Base-by-base conservation (phyloP, 192 early-diverging fungal genomes). In the Chytriomyces sp. region DNA sequence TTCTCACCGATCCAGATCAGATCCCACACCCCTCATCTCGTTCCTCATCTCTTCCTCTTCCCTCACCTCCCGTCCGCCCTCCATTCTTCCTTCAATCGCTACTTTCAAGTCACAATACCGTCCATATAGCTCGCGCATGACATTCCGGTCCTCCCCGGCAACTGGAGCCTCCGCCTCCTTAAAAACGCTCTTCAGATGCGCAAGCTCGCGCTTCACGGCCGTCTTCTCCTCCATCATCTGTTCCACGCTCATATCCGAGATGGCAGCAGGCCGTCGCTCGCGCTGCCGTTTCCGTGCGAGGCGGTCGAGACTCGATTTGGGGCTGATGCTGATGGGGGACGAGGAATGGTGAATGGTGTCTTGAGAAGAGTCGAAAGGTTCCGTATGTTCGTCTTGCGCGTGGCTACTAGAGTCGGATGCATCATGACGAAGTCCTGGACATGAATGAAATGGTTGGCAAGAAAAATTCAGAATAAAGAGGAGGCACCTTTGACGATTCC, bases 51-150 rank as follows among this genome's bases (percentile, higher is more conserved):
- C n/a, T n/a, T n/a, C n/a, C n/a, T n/a, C n/a, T n/a, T n/a, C n/a
- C n/a, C n/a, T n/a, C n/a, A n/a, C n/a, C n/a, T n/a, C n/a, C n/a
- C n/a, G n/a, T n/a, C n/a, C n/a, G n/a, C n/a, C 14, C 8, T 70
- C 56, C 68, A 37, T 41, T 22, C 55, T 19, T 39, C 31, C 17
- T 40, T 70, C 68, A 44, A 70, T 40, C 10, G 28, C 7, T 6
- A n/a, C 26, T 75, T 78, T 78, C 25, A 78, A 7, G 4, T 69
- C 77, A 39, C 77, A 78, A 37, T 78, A 78, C 31, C 68, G 39
- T 10, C 31, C 25, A 64, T 78, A 78, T 2, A 79, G 59, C 14
- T 72, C 71, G 8, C 74, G 38, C 61, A 79, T 65, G 10, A 79
- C 39, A n/a, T 3, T 72, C 64, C n/a, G 65, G 71, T 5, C 56